phyloP scores from a whole-genome alignment of 805 yeast genomes.

The Yarrowia yakushimensis region DNA sequence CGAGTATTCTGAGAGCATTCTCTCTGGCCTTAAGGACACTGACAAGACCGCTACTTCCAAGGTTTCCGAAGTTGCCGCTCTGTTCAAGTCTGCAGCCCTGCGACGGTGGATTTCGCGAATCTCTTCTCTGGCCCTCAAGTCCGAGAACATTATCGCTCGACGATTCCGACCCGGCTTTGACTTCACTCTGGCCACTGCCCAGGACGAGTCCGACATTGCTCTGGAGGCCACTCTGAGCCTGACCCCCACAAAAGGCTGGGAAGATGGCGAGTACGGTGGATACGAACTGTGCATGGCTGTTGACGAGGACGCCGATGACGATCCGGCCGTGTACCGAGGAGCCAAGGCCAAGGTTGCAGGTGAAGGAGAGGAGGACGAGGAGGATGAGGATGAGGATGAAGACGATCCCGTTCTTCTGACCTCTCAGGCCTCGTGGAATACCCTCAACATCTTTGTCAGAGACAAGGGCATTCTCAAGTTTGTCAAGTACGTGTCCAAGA shows the following conservation, averaged over 20 bases:
- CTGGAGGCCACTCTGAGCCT: slow-evolving; percentile 78
- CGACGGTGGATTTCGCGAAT: slow-evolving; percentile 63
- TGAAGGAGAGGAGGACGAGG: slow-evolving; percentile 48
- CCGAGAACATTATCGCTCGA: slow-evolving; percentile 69
- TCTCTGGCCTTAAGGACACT: neutral
- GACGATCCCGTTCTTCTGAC: slow-evolving; percentile 77
- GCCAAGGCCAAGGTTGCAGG: slow-evolving; percentile 47
- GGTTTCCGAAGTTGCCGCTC: slow-evolving; percentile 52
- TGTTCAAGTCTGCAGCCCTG: slow-evolving; percentile 61
- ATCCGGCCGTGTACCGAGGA: slow-evolving; percentile 77
- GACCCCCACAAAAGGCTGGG: slow-evolving; percentile 85
- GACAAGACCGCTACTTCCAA: slow-evolving; percentile 29
- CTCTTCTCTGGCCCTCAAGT: slow-evolving; percentile 56
- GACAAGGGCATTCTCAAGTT: slow-evolving; percentile 87
- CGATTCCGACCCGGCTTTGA: slow-evolving; percentile 95
- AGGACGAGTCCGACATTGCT: slow-evolving; percentile 37
- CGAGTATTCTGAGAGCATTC: slow-evolving; percentile 1
- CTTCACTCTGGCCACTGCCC: slow-evolving; percentile 79
- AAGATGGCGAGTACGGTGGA: slow-evolving; percentile 84
- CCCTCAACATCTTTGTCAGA: slow-evolving; percentile 68
- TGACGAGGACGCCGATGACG: slow-evolving; percentile 50
- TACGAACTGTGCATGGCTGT: slow-evolving; percentile 81
- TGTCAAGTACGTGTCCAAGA: slow-evolving; percentile 83
- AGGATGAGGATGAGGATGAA: slow-evolving; percentile 47
- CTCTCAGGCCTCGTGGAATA: slow-evolving; percentile 80